These are phyloP conservation scores for Intubia oerlemansii DNA, from an alignment of 2,329 filamentous ascomycete genomes.

Conservation along the genomic window DNA sequence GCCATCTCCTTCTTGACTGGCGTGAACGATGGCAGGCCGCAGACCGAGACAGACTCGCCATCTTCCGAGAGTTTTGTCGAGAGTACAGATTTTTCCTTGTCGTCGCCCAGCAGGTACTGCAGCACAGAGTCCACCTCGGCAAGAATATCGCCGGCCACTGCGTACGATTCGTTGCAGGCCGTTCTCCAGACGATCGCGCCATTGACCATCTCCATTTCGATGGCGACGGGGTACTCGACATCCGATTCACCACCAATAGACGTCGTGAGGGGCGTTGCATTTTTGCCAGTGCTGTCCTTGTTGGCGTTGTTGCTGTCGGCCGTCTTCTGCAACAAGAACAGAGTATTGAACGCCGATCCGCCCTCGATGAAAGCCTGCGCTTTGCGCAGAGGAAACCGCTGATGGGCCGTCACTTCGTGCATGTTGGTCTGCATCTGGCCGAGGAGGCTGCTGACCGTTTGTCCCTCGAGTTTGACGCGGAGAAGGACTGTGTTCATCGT, in stretches of 20 bases:
- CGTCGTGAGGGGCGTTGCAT: conserved; percentile 24
- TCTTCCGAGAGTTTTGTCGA: no score
- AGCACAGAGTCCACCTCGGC: no score
- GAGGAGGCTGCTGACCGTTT: no score
- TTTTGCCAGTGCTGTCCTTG: neutral
- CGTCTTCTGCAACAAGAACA: conserved; percentile 31
- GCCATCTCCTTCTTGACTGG: conserved; percentile 3
- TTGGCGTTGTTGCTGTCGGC: neutral
- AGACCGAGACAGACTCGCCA: conserved; percentile 42
- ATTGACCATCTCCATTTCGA: conserved; percentile 48
- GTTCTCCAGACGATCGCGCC: conserved; percentile 36
- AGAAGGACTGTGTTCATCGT: conserved; percentile 82
- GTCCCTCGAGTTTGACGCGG: no score
- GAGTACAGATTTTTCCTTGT: no score
- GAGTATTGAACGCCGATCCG: conserved; percentile 25
- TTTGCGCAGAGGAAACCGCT: conserved; percentile 57
- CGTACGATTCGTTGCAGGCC: conserved; percentile 42
- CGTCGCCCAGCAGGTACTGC: no score
- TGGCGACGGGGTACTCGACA: conserved; percentile 63
- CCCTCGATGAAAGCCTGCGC: conserved; percentile 22
- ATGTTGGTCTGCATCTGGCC: conserved; percentile 58
- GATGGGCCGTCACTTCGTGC: conserved; percentile 42
- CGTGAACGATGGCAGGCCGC: conserved; percentile 31
- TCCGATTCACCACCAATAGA: conserved; percentile 43
- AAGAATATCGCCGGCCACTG: no score